Conservation (phyloP, 78 protist genomes). For the Bigelowiella natans region DNA sequence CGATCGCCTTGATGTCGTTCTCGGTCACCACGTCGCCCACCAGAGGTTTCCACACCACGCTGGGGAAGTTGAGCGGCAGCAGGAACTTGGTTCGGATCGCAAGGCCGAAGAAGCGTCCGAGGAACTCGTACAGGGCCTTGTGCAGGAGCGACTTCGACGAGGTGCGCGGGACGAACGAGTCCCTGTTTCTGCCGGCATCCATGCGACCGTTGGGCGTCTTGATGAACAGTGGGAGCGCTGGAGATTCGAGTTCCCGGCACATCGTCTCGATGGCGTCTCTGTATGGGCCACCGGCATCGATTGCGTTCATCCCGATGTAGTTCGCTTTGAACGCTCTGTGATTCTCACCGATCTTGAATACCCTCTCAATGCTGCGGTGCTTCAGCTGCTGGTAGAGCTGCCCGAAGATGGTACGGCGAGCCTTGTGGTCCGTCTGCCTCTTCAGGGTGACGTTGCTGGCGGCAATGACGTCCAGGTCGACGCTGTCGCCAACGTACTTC, state of each 20-base stretch:
- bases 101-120: constrained; percentile 31
- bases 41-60: constrained; percentile 38
- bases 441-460: neutral
- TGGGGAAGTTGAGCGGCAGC: constrained; percentile 16
- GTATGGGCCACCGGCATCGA: constrained; percentile 45
- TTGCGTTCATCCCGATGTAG: constrained; percentile 32
- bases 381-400: constrained; percentile 2
- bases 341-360: neutral
- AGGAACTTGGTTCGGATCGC: constrained; percentile 26
- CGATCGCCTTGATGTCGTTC: neutral
- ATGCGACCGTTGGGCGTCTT: constrained; percentile 30
- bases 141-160: neutral
- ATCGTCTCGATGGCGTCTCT: constrained; percentile 28
- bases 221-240: constrained; percentile 4
- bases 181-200: constrained; percentile 32
- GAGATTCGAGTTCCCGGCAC: constrained; percentile 27
- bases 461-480: neutral
- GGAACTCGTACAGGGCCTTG: constrained; percentile 9
- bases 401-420: constrained; percentile 6
- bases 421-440: neutral
- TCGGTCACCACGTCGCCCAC: constrained; percentile 10
- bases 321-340: neutral
- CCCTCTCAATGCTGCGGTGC: neutral
- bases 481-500: neutral
- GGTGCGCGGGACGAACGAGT: constrained; percentile 30